These are phyloP conservation scores for Diaporthe sp. DNA, from an alignment of 2,329 filamentous ascomycete species.

Conservation along the genomic window DNA sequence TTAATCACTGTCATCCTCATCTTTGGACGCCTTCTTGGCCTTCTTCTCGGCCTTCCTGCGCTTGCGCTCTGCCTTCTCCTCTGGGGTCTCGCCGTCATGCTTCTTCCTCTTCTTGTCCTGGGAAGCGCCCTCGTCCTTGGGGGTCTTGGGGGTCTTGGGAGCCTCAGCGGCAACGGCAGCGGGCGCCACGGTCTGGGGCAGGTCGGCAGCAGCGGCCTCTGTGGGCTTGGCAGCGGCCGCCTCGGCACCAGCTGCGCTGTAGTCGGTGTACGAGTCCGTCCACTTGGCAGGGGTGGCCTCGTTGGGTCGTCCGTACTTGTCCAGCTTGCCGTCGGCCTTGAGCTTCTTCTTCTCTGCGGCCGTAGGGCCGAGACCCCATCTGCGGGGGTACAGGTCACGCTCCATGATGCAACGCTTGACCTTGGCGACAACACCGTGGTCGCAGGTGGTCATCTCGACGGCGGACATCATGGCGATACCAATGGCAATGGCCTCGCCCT, in stretches of 20 bases:
- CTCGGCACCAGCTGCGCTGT: constrained; percentile 67
- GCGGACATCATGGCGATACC: constrained; percentile 98
- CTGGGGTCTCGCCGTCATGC: constrained; percentile 81
- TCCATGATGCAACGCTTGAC: constrained; percentile 99
- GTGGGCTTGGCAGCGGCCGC: constrained; percentile 56
- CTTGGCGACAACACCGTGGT: constrained; percentile 98
- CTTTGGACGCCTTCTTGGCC: constrained; percentile 47
- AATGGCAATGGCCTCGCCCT: constrained; percentile 97
- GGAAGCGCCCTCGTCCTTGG: constrained; percentile 69
- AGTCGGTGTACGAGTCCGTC: constrained; percentile 95
- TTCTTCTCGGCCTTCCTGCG: constrained; percentile 52
- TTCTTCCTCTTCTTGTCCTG: constrained; percentile 87
- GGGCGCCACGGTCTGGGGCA: constrained; percentile 52
- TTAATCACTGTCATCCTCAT: constrained; percentile 45
- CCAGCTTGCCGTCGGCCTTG: constrained; percentile 97
- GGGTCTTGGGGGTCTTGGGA: constrained; percentile 28
- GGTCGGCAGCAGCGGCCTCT: constrained; percentile 59
- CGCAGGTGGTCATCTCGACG: constrained; percentile 95
- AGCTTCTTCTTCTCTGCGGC: constrained; percentile 99
- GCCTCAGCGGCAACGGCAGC: constrained; percentile 55
- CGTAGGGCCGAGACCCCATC: constrained; percentile 96
- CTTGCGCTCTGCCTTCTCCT: constrained; percentile 68
- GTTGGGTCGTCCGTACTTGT: constrained; percentile 96
- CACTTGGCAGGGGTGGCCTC: constrained; percentile 95
- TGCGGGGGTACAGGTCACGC: constrained; percentile 94